A percentile compares a stretch with the other conserved stretches of the same genome.
phyloP scores from a whole-genome alignment of 768 basidiomycete genomes.

The Leccinum disarticulatum region DNA sequence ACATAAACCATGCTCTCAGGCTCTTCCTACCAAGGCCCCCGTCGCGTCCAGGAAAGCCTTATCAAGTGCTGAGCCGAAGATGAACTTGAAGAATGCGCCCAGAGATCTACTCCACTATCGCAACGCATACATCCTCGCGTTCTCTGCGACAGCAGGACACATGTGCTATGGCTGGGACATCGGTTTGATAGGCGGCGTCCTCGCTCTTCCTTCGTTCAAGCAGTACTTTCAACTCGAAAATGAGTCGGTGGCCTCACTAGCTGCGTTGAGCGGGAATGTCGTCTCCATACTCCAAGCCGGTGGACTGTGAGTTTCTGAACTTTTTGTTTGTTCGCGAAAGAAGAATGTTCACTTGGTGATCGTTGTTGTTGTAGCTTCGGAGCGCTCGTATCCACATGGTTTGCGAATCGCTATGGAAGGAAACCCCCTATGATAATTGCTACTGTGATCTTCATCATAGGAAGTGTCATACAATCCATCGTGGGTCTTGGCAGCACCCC shows the following conservation, averaged over 20 bases:
- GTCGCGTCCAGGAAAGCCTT: background rate
- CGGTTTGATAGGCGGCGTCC: conserved; percentile 38
- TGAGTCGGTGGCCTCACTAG: conserved; percentile 23
- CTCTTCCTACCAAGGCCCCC: background rate
- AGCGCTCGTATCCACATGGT: conserved; percentile 28
- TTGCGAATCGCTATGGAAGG: conserved; percentile 35
- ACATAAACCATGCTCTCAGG: background rate
- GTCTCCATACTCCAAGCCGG: conserved; percentile 40
- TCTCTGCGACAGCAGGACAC: conserved; percentile 35
- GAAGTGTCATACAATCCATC: conserved; percentile 35
- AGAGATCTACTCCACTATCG: conserved; percentile 29
- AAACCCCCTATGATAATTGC: conserved; percentile 35
- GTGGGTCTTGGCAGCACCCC: conserved; percentile 33
- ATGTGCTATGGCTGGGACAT: conserved; percentile 39
- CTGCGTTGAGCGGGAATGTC: conserved; percentile 36
- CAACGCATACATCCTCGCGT: conserved; percentile 36
- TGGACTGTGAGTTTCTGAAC: conserved; percentile 31
- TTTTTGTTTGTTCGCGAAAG: background rate
- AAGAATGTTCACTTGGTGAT: background rate
- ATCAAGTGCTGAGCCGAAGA: background rate
- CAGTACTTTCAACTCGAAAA: conserved; percentile 35
- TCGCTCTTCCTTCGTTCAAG: conserved; percentile 37
- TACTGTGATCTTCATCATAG: conserved; percentile 34
- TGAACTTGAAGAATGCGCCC: conserved; percentile 25
- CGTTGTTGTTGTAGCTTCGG: conserved; percentile 15